Evolutionary conservation across 1,284 basidiomycete species (phyloP).

Genomic region (Ceratobasidium sp.): DNA sequence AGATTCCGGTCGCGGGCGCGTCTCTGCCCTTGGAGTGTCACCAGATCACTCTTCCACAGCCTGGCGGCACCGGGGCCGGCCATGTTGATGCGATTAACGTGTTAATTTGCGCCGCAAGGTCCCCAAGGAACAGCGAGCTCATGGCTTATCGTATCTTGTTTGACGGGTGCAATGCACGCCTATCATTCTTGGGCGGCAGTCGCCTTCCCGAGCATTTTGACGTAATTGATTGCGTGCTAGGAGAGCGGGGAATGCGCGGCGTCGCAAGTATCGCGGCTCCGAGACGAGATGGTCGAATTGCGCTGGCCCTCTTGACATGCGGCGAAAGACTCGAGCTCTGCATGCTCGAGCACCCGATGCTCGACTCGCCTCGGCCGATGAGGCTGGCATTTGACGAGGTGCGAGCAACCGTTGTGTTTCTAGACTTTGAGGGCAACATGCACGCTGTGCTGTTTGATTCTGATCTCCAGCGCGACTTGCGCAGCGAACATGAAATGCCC

Average conservation of each 20-base stretch:
- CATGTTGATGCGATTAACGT: constrained; percentile 14
- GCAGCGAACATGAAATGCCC: constrained; percentile 13
- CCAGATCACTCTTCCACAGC: constrained; percentile 39
- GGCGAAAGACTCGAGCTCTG: not conserved
- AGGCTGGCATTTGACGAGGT: constrained; percentile 27
- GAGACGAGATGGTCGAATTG: constrained; percentile 4
- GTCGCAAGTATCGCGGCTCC: constrained; percentile 24
- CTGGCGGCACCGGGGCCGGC: not conserved
- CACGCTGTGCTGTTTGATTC: constrained; percentile 24
- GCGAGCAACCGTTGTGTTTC: constrained; percentile 20
- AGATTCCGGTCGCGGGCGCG: constrained; percentile 26
- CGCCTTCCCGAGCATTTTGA: constrained; percentile 17
- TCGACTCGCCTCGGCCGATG: not conserved
- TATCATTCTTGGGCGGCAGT: constrained; percentile 34
- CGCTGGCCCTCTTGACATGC: constrained; percentile 15
- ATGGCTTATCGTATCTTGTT: constrained; percentile 34
- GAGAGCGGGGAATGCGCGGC: constrained; percentile 26
- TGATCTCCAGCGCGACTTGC: not conserved
- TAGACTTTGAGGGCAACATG: constrained; percentile 9
- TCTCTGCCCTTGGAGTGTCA: constrained; percentile 34
- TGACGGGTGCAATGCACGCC: constrained; percentile 2
- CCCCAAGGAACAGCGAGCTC: constrained; percentile 24
- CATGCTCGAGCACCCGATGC: not conserved
- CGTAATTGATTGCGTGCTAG: constrained; percentile 25
- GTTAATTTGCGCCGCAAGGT: constrained; percentile 30